phyloP scores from a whole-genome alignment of 768 basidiomycete genomes.

The Calocybe cyanea region DNA sequence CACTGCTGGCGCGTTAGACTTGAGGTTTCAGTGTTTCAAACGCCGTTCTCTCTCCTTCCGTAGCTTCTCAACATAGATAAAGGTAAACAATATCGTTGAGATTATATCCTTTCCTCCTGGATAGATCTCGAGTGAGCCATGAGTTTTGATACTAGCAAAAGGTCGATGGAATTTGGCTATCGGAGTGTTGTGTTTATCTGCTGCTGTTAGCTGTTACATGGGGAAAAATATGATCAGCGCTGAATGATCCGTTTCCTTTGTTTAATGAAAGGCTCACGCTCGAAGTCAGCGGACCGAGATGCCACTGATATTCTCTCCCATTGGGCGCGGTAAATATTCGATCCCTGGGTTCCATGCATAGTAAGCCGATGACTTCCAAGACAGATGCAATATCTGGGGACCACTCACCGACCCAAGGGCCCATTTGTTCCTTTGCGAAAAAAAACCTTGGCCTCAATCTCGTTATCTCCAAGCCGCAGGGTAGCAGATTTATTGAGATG shows the following conservation, averaged over 20 bases:
- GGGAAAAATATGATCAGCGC: too few relatives aligned
- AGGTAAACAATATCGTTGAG: constrained; percentile 25
- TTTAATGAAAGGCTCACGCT: too few relatives aligned
- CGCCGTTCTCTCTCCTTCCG: constrained; percentile 21
- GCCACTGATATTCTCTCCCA: too few relatives aligned
- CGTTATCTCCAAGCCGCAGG: constrained; percentile 23
- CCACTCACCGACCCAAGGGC: background rate
- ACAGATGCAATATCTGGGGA: too few relatives aligned
- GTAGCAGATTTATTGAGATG: constrained; percentile 14
- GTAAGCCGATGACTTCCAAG: too few relatives aligned
- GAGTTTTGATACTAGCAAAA: constrained; percentile 10
- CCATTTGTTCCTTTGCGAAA: constrained; percentile 14
- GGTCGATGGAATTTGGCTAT: constrained; percentile 16
- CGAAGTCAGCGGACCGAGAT: too few relatives aligned
- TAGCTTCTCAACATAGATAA: constrained; percentile 25
- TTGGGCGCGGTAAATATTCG: background rate
- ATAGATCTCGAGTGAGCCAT: constrained; percentile 17
- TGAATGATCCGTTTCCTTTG: too few relatives aligned
- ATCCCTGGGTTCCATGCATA: background rate
- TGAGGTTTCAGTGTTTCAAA: too few relatives aligned
- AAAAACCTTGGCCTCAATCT: constrained; percentile 21
- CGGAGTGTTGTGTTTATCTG: constrained; percentile 4
- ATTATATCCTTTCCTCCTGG: constrained; percentile 20
- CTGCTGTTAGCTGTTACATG: constrained; percentile 6
- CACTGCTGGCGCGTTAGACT: too few relatives aligned